These are phyloP conservation scores for Pyrus communis DNA, from an alignment of 306 rosid genomes.

Conservation along the genomic window DNA sequence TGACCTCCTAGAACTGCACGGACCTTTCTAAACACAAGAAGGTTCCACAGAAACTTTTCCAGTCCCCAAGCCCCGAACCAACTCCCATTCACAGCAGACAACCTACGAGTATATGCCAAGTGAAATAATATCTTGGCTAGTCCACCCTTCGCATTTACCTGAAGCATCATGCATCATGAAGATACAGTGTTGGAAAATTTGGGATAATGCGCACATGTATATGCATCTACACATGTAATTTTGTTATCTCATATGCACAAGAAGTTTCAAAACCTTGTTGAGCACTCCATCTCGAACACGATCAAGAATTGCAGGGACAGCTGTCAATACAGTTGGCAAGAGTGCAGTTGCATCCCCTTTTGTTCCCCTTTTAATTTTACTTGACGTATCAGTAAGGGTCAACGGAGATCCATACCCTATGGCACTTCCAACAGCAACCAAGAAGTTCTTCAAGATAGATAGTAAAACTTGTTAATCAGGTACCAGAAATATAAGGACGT, in stretches of 20 bases:
- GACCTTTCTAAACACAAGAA: slow-evolving; percentile 80
- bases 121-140: slow-evolving; percentile 68
- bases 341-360: slow-evolving; percentile 72
- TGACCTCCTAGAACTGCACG: slow-evolving; percentile 85
- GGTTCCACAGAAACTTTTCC: slow-evolving; percentile 69
- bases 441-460: slow-evolving; percentile 45
- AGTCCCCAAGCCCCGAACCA: slow-evolving; percentile 98
- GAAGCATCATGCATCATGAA: slow-evolving; percentile 18
- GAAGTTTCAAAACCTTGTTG: slow-evolving; percentile 61
- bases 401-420: slow-evolving; percentile 94
- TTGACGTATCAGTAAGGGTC: slow-evolving; percentile 94
- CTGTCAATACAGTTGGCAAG: slow-evolving; percentile 80
- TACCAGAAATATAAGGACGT: background rate
- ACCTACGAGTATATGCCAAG: slow-evolving; percentile 82
- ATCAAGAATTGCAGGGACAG: slow-evolving; percentile 97
- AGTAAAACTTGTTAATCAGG: slow-evolving; percentile 26
- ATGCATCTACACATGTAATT: background rate
- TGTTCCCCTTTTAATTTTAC: slow-evolving; percentile 82
- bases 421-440: slow-evolving; percentile 78
- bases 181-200: slow-evolving; percentile 10
- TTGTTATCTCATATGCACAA: background rate
- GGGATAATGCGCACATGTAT: background rate
- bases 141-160: slow-evolving; percentile 85
- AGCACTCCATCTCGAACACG: slow-evolving; percentile 93
- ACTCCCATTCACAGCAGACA: slow-evolving; percentile 77